Evolutionary conservation across 2,329 filamentous ascomycete species (phyloP), one percentile per base, ranked within the genome.

Genomic region (Cercospora zeae-maydis): DNA sequence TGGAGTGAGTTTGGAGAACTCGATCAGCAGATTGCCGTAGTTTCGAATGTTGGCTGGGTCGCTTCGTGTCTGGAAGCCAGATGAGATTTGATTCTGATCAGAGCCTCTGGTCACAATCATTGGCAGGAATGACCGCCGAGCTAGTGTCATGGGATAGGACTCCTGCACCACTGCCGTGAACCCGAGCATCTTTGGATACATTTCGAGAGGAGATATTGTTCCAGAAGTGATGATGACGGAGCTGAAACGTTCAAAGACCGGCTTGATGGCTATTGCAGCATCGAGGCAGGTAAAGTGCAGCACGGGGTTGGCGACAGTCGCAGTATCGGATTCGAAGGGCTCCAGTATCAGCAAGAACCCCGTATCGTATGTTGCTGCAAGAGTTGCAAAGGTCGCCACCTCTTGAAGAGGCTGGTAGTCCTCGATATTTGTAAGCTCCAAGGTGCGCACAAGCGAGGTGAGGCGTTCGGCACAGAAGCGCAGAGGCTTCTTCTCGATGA

Each of bases 191-290:
- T 96, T 97, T 0, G 95, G 96, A 73, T 99, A 99, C 90, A 99
- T 99, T 75, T 99, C 96, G 3, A 99, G 79, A 0, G 95, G 95
- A 1, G 95, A 98, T 65, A 99, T 92, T 1, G 95, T 99, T 66
- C 95, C 95, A 0, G 95, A 98, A 0, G 95, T 99, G 75, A 99
- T 98, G 73, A 99, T 96, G 67, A 99, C 95, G 1, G 95, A 98
- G 76, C 91, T 93, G 76, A 99, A 99, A 57, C 95, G 88, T 63
- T 99, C 93, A 73, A 99, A 97, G 4, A 99, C 93, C 0, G 95
- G 95, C 66, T 95, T 96, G 73, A 99, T 99, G 45, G 96, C 95
- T 68, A 99, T 99, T 0, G 96, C 95, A 3, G 95, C 95, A 76
- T 99, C 95, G 21, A 99, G 83, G 72, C 95, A 99, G 2, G 93